These are phyloP conservation scores for Jaapia argillacea DNA, from an alignment of 768 basidiomycete species.

Conservation along the genomic window DNA sequence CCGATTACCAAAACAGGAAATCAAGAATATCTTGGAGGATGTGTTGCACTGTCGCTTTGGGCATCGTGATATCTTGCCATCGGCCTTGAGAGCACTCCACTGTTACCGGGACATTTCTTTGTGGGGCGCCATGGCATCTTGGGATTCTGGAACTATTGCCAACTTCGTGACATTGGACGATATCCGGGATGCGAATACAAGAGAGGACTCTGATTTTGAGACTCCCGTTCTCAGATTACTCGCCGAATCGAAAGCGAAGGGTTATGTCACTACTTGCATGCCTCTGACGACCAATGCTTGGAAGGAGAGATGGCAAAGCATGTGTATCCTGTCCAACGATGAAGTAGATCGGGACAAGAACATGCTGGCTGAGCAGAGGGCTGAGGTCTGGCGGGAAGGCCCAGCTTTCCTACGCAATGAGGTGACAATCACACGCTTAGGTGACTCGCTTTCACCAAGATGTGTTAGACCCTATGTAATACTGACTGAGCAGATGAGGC, in stretches of 20 bases:
- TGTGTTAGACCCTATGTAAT: neutral
- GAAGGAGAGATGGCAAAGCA: slow-evolving; percentile 79
- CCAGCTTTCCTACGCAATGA: slow-evolving; percentile 77
- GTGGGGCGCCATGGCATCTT: no score
- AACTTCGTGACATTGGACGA: slow-evolving; percentile 7
- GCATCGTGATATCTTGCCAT: no score
- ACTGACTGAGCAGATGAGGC: slow-evolving; percentile 52
- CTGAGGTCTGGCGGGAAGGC: slow-evolving; percentile 81
- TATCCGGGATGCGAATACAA: slow-evolving; percentile 2
- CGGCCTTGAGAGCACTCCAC: no score
- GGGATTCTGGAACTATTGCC: no score
- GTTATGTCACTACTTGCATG: slow-evolving; percentile 68
- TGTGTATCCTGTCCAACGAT: slow-evolving; percentile 67
- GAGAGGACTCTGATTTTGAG: slow-evolving; percentile 9
- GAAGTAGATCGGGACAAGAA: slow-evolving; percentile 23
- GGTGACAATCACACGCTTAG: slow-evolving; percentile 83
- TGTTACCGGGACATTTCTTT: no score
- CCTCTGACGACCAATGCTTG: slow-evolving; percentile 88
- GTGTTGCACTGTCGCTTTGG: no score
- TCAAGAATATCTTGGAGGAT: no score
- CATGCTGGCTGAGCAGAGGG: slow-evolving; percentile 42
- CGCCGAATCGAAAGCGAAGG: slow-evolving; percentile 44
- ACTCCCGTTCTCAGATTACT: slow-evolving; percentile 44
- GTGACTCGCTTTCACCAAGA: slow-evolving; percentile 30
- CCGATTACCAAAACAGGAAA: no score